Evolutionary conservation across 2,329 filamentous ascomycete species (phyloP).

Genomic region (Penicillium sclerotiorum): DNA sequence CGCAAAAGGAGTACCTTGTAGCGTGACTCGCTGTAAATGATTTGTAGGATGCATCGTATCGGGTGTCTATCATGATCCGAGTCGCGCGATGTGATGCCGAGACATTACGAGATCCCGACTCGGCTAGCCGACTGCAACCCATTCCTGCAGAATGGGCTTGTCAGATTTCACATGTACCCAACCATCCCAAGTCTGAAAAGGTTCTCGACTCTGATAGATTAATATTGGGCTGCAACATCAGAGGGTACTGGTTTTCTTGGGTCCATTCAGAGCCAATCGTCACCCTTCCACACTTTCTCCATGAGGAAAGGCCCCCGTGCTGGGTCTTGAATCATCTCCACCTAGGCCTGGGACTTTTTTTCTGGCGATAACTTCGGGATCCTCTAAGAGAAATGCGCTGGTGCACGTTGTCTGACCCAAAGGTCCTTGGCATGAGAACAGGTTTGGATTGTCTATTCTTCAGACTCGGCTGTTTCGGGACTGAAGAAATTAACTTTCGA

Average conservation of each 20-base stretch:
- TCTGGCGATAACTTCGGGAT: background rate
- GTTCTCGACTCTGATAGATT: background rate
- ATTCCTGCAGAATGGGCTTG: background rate
- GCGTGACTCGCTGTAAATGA: too few relatives aligned
- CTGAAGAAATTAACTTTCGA: background rate
- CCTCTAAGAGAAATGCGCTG: background rate
- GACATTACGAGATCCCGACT: constrained; percentile 11
- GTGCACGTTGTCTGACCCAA: background rate
- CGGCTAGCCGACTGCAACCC: constrained; percentile 20
- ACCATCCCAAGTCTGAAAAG: too few relatives aligned
- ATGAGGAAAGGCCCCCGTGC: background rate
- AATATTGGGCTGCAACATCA: background rate
- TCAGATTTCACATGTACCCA: background rate
- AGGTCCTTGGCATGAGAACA: background rate
- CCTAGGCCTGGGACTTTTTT: background rate
- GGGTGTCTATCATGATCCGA: constrained; percentile 1
- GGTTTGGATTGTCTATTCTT: background rate
- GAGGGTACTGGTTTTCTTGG: background rate
- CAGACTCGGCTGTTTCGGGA: background rate
- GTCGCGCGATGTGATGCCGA: background rate
- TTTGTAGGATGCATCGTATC: too few relatives aligned
- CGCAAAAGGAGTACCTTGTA: background rate
- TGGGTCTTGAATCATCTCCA: background rate
- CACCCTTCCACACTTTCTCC: background rate
- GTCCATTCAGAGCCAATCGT: background rate